Conservation (phyloP, 2,329 filamentous ascomycete species). For the Ceratocystis alfenasii region DNA sequence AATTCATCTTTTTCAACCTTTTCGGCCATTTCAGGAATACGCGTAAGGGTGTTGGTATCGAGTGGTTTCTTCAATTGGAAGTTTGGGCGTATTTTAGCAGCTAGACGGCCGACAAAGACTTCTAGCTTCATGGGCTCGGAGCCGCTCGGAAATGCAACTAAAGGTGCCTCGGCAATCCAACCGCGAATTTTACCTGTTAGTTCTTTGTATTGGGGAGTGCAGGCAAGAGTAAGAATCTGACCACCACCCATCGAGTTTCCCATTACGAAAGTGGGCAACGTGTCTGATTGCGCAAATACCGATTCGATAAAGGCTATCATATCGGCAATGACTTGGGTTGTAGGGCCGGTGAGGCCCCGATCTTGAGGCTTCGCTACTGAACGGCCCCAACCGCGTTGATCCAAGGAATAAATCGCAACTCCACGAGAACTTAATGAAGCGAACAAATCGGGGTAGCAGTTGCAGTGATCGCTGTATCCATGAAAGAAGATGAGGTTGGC, state of each 20-base stretch:
- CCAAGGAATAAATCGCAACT: conserved; percentile 66
- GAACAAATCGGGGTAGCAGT: conserved; percentile 66
- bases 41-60: conserved; percentile 50
- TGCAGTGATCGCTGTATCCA: conserved; percentile 78
- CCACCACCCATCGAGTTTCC: conserved; percentile 89
- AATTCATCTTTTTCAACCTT: conserved; percentile 54
- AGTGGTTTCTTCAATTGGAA: conserved; percentile 56
- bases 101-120: conserved; percentile 54
- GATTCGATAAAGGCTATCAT: conserved; percentile 53
- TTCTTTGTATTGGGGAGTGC: conserved; percentile 39
- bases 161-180: conserved; percentile 65
- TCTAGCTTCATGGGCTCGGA: conserved; percentile 52
- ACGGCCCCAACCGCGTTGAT: conserved; percentile 82
- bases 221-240: conserved; percentile 53
- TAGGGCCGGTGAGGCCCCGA: conserved; percentile 62
- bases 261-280: conserved; percentile 64
- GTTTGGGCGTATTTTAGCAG: conserved; percentile 53
- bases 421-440: conserved; percentile 54
- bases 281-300: conserved; percentile 46
- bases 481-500: conserved; percentile 75
- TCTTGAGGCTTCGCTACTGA: conserved; percentile 51
- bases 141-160: conserved; percentile 58
- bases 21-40: conserved; percentile 52
- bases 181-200: conserved; percentile 53
- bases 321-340: conserved; percentile 59